phyloP scores from a whole-genome alignment of 257 asterid species.

The Apocynum venetum region DNA sequence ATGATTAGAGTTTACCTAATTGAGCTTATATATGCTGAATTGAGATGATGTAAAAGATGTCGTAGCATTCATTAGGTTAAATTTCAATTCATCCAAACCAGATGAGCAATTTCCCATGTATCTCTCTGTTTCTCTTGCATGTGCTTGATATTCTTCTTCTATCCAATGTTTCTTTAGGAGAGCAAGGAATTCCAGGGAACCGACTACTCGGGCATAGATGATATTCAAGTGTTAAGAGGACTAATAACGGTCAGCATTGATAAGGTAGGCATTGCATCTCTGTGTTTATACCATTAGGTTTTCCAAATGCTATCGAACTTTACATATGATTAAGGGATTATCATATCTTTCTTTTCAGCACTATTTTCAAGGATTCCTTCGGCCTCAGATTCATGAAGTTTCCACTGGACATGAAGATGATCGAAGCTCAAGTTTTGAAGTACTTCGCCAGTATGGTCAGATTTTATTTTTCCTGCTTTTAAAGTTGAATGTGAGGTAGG shows the following conservation, averaged over 20 bases:
- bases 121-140: not conserved
- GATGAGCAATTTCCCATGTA: not conserved
- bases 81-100: not conserved
- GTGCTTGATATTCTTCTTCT: not conserved
- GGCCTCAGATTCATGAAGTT: not conserved
- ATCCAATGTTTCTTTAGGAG: constrained; percentile 29
- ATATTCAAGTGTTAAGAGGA: constrained; percentile 5
- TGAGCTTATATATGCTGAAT: not conserved
- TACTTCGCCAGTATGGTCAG: not conserved
- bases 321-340: too few relatives aligned
- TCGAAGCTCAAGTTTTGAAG: not conserved
- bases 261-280: not conserved
- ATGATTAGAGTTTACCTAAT: not conserved
- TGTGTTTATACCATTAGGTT: too few relatives aligned
- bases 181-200: constrained; percentile 32
- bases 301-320: not conserved
- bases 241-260: not conserved
- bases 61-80: not conserved
- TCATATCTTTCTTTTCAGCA: not conserved
- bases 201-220: constrained; percentile 30
- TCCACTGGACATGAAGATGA: not conserved
- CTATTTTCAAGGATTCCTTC: not conserved
- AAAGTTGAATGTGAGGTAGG: not conserved
- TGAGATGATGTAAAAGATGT: not conserved
- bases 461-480: not conserved